Evolutionary conservation across 2,329 filamentous ascomycete genomes (phyloP).

Genomic region (Fusarium sublunatum): DNA sequence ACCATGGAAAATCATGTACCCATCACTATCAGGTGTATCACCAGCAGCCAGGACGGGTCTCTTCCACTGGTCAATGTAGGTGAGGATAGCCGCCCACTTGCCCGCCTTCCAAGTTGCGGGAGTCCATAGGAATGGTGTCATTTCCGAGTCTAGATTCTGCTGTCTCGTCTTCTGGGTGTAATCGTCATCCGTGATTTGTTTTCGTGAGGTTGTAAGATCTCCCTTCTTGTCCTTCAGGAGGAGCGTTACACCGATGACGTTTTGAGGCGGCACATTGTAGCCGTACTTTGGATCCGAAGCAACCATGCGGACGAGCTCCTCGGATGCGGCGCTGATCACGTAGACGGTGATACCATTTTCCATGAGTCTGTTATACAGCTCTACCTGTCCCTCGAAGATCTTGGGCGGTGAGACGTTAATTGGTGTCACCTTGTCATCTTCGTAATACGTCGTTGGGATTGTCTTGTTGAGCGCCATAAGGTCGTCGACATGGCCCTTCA

Average conservation of each 20-base stretch:
- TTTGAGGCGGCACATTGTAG: slow-evolving; percentile 58
- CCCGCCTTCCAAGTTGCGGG: slow-evolving; percentile 58
- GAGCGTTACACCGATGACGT: slow-evolving; percentile 57
- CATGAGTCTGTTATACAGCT: slow-evolving; percentile 58
- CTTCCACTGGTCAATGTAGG: slow-evolving; percentile 58
- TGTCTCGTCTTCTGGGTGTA: slow-evolving; percentile 47
- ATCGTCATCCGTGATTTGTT: slow-evolving; percentile 53
- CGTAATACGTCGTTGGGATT: slow-evolving; percentile 53
- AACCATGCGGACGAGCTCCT: slow-evolving; percentile 60
- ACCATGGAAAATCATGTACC: slow-evolving; percentile 58
- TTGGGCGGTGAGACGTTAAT: slow-evolving; percentile 50
- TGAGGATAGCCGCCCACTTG: slow-evolving; percentile 57
- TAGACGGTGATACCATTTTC: slow-evolving; percentile 58
- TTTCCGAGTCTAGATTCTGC: slow-evolving; percentile 54
- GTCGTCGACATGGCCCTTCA: slow-evolving; percentile 60
- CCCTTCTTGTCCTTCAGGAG: slow-evolving; percentile 50
- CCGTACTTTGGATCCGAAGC: slow-evolving; percentile 58
- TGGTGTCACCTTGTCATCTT: slow-evolving; percentile 47
- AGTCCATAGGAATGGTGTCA: slow-evolving; percentile 57
- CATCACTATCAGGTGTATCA: slow-evolving; percentile 58
- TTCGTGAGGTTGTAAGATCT: slow-evolving; percentile 51
- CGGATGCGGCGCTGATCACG: slow-evolving; percentile 55
- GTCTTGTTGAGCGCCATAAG: slow-evolving; percentile 57
- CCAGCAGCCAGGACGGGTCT: slow-evolving; percentile 55
- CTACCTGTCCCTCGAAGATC: slow-evolving; percentile 55